Conservation (phyloP, 2,329 filamentous ascomycete species). For the Fusarium lateritium region DNA sequence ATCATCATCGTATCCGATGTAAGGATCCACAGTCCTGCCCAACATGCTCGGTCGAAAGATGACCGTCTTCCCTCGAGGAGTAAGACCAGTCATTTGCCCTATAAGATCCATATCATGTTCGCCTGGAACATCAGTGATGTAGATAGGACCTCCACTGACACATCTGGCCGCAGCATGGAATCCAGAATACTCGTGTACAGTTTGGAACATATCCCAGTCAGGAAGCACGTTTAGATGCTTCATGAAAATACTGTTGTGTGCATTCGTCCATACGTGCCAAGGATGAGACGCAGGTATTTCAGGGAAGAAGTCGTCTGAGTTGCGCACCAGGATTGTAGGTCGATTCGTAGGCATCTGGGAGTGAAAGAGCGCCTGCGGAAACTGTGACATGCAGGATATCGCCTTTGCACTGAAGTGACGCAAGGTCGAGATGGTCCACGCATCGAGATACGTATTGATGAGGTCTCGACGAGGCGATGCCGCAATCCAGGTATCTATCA, state of each 20-base stretch:
- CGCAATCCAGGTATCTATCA: slow-evolving; percentile 81
- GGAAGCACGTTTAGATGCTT: slow-evolving; percentile 89
- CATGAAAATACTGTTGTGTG: slow-evolving; percentile 87
- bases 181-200: slow-evolving; percentile 75
- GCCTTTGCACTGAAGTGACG: slow-evolving; percentile 82
- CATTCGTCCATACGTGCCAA: slow-evolving; percentile 97
- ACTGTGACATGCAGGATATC: slow-evolving; percentile 96
- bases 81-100: slow-evolving; percentile 83
- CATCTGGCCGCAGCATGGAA: slow-evolving; percentile 94
- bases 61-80: slow-evolving; percentile 79
- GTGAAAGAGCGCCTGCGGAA: slow-evolving; percentile 88
- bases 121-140: slow-evolving; percentile 92
- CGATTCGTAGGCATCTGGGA: slow-evolving; percentile 84
- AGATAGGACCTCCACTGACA: slow-evolving; percentile 91
- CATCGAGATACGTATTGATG: slow-evolving; percentile 83
- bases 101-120: slow-evolving; percentile 84
- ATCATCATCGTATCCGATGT: slow-evolving; percentile 81
- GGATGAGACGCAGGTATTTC: slow-evolving; percentile 84
- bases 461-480: slow-evolving; percentile 80
- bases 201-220: slow-evolving; percentile 83
- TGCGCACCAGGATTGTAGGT: slow-evolving; percentile 82
- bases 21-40: slow-evolving; percentile 80
- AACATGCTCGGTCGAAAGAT: slow-evolving; percentile 84
- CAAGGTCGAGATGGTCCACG: slow-evolving; percentile 84
- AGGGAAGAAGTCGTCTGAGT: slow-evolving; percentile 94